phyloP scores from a whole-genome alignment of 208 protist genomes.

The Endotrypanum monterogeii region DNA sequence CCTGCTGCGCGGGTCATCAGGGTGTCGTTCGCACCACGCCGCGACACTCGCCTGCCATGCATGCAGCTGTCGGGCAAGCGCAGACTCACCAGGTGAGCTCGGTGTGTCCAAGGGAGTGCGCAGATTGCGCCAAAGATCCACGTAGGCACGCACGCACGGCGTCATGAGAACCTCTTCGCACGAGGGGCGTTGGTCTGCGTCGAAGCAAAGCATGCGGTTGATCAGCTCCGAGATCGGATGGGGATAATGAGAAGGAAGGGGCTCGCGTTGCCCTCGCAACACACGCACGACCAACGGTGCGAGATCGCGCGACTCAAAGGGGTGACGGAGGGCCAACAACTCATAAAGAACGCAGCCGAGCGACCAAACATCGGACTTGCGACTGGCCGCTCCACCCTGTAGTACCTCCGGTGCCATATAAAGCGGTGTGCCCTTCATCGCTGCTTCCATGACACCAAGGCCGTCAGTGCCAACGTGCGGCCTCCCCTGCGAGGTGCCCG shows the following conservation, averaged over 20 bases:
- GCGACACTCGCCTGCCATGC: slow-evolving; percentile 28
- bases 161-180: slow-evolving; percentile 68
- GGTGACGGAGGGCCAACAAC: slow-evolving; percentile 81
- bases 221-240: slow-evolving; percentile 49
- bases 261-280: slow-evolving; percentile 63
- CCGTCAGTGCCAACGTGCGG: not conserved
- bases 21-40: slow-evolving; percentile 1
- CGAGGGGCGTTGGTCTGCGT: slow-evolving; percentile 52
- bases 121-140: slow-evolving; percentile 35
- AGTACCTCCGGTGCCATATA: slow-evolving; percentile 95
- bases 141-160: slow-evolving; percentile 55
- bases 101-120: slow-evolving; percentile 34
- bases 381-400: slow-evolving; percentile 64
- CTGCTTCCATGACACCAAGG: slow-evolving; percentile 32
- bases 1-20: slow-evolving; percentile 13
- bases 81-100: slow-evolving; percentile 30
- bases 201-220: slow-evolving; percentile 62
- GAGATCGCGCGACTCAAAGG: slow-evolving; percentile 83
- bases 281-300: slow-evolving; percentile 76
- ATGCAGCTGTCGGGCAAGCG: slow-evolving; percentile 38
- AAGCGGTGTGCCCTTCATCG: slow-evolving; percentile 93
- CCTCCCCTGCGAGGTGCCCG: not conserved
- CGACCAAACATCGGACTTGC: slow-evolving; percentile 90
- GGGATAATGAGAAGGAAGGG: slow-evolving; percentile 74
- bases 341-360: slow-evolving; percentile 93